Evolutionary conservation across 306 rosid genomes (phyloP), one percentile per base, ranked within the genome.

Genomic region (Vigna radiata): DNA sequence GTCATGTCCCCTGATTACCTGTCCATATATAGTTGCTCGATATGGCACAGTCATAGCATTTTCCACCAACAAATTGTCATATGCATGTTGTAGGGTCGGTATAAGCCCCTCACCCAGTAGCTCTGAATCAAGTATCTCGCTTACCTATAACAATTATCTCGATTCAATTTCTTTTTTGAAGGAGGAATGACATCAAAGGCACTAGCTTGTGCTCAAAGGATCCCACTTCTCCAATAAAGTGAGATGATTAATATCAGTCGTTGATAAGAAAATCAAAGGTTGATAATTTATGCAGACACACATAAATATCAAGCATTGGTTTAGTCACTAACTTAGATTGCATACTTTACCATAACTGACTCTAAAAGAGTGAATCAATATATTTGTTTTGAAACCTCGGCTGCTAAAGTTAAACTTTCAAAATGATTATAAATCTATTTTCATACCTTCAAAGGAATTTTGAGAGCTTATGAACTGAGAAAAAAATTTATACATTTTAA

Each of bases 61-160:
- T 85, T 91, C 88, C 72, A 88, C 91, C 75, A 94, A 83, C 77
- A 94, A 78, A 82, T 41, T 49, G 81, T 92, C 97, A 87, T 92
- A 91, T 0, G 98, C 98, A 81, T 94, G 96, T 53, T 90, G 97
- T 50, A 94, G 70, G 67, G 95, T 89, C 12, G 97, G 98, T 83
- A 94, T 92, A 68, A 94, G 94, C 80, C 98, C 98, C 86, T 94
- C 98, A 17, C 98, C 98, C 67, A 94, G 72, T 63, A 94, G 83
- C 66, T 94, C 98, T 1, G 98, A 90, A 82, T 94, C 96, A 58
- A 94, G 83, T 85, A 94, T 94, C 89, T 94, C 98, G 48, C 97
- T 94, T n/a, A 94, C 96, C 97, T 94, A 84, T 77, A 82, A 60
- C 19, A 49, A 77, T 47, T 43, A 65, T 43, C 31, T 2, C 50